phyloP scores from a whole-genome alignment of 306 rosid species.

The Cucurbita maxima region DNA sequence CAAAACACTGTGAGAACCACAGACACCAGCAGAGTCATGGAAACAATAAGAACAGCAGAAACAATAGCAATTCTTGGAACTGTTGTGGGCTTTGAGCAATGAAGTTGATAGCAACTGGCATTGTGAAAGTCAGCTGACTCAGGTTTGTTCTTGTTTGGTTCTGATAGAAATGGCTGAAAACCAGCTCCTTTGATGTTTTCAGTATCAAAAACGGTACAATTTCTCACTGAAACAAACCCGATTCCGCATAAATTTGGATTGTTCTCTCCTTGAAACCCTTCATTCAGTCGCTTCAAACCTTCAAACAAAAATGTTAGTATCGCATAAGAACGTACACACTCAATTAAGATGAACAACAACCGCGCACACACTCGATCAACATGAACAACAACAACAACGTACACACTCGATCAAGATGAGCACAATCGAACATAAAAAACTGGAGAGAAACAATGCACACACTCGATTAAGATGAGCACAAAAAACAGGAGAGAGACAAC shows the following conservation, averaged over 20 bases:
- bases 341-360: no score
- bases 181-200: constrained; percentile 15
- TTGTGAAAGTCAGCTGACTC: constrained; percentile 28
- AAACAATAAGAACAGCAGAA: constrained; percentile 25
- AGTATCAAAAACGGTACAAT: constrained; percentile 32
- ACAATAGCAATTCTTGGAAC: constrained; percentile 34
- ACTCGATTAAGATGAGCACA: no score
- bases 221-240: constrained; percentile 42
- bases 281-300: constrained; percentile 50
- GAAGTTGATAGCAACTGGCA: constrained; percentile 30
- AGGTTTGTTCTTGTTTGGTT: constrained; percentile 21
- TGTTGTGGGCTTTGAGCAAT: constrained; percentile 34
- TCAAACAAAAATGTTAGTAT: neutral
- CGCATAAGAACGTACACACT: no score
- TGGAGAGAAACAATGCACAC: no score
- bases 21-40: constrained; percentile 19
- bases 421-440: no score
- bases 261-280: constrained; percentile 56
- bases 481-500: no score
- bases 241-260: constrained; percentile 57
- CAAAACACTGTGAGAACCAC: constrained; percentile 28
- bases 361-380: no score
- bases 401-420: no score
- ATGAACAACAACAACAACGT: no score
- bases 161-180: constrained; percentile 12